A percentile compares a stretch with the other conserved stretches of the same genome.
phyloP scores from a whole-genome alignment of 192 early-diverging fungal species.

The Diversispora eburnea region DNA sequence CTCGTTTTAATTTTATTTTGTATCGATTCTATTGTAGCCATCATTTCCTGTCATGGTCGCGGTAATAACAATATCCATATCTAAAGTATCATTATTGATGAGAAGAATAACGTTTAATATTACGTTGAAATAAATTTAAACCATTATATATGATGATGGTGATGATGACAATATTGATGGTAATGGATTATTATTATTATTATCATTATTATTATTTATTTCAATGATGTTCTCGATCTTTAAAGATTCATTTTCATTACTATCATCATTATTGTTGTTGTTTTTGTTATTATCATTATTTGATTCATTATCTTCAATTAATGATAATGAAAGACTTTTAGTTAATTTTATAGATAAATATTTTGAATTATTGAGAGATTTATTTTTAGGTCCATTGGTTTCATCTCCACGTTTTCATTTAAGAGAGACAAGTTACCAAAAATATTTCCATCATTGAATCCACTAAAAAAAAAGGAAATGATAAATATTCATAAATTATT shows the following conservation, averaged over 20 bases:
- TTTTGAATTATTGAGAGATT: not conserved
- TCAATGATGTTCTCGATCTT: too few species aligned
- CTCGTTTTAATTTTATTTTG: too few species aligned
- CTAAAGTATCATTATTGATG: not conserved
- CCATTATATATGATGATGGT: too few species aligned
- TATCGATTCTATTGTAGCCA: too few species aligned
- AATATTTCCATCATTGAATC: not conserved
- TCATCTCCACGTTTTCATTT: constrained; percentile 18
- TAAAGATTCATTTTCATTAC: too few species aligned
- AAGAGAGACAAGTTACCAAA: not conserved
- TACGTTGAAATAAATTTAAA: not conserved
- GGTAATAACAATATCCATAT: constrained; percentile 1
- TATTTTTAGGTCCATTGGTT: constrained; percentile 2
- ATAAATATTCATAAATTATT: too few species aligned
- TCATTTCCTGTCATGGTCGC: too few species aligned
- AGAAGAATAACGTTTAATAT: not conserved
- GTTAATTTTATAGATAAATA: not conserved
- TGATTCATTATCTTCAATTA: not conserved
- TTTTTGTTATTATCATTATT: not conserved
- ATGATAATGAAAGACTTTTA: constrained; percentile 7
- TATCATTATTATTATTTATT: too few species aligned
- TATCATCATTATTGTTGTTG: too few species aligned
- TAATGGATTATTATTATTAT: too few species aligned
- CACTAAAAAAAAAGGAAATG: not conserved
- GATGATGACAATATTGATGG: too few species aligned